phyloP scores from a whole-genome alignment of 1,284 basidiomycete genomes.

The Ustilago shanxiensis region DNA sequence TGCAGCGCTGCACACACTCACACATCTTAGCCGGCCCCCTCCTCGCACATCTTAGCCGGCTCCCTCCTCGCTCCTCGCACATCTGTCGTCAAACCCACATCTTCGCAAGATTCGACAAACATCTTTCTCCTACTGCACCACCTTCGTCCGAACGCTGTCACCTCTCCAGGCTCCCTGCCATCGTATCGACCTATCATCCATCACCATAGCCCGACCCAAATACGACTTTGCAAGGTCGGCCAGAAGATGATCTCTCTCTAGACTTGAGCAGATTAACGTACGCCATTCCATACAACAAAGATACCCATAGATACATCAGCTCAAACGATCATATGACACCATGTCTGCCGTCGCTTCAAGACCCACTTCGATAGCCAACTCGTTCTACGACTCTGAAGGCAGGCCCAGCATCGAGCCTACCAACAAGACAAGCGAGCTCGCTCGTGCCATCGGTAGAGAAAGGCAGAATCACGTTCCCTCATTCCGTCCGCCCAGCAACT shows the following conservation, averaged over 20 bases:
- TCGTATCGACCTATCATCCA: not conserved
- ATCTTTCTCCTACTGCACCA: too few relatives aligned
- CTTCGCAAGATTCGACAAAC: not conserved
- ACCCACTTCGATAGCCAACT: conserved; percentile 35
- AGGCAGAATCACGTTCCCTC: conserved; percentile 27
- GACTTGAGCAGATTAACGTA: not conserved
- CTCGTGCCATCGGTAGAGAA: conserved; percentile 43
- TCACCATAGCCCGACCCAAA: not conserved
- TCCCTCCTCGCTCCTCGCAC: not conserved
- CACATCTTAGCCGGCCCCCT: too few relatives aligned
- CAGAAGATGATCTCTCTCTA: conserved; percentile 8
- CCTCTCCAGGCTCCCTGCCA: not conserved
- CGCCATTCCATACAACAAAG: not conserved
- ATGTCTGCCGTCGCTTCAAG: conserved; percentile 44
- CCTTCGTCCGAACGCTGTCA: not conserved
- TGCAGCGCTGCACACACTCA: not conserved
- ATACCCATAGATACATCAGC: not conserved
- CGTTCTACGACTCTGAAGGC: conserved; percentile 48
- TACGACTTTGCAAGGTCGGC: not conserved
- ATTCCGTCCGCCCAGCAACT: conserved; percentile 51
- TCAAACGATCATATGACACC: not conserved
- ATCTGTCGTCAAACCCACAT: not conserved
- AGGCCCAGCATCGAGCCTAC: conserved; percentile 35
- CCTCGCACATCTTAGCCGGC: not conserved
- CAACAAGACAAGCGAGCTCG: conserved; percentile 46